Evolutionary conservation across 805 yeast genomes (phyloP).

Genomic region (Cyberlindnera bimundalis): DNA sequence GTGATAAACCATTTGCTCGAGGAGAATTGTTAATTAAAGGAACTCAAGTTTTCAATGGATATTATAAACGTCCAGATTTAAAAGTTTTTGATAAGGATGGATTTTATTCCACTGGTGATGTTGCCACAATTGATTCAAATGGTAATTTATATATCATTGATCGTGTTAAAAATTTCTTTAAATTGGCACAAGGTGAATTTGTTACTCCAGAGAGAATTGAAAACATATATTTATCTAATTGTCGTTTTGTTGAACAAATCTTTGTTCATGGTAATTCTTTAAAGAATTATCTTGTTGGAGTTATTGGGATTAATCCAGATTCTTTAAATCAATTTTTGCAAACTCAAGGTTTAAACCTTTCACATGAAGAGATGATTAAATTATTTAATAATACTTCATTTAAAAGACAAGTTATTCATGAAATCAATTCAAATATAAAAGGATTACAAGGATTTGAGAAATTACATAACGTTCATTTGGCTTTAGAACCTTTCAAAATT

Average conservation of each 20-base stretch:
- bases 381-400: conserved; percentile 4
- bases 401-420: conserved; percentile 7
- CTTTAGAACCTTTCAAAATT: conserved; percentile 55
- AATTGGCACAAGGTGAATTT: conserved; percentile 53
- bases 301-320: conserved; percentile 50
- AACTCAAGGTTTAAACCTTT: conserved; percentile 4
- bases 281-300: conserved; percentile 47
- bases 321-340: conserved; percentile 14
- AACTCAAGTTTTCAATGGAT: conserved; percentile 49
- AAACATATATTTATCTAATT: conserved; percentile 44
- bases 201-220: conserved; percentile 68
- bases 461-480: conserved; percentile 50
- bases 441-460: conserved; percentile 43
- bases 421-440: conserved; percentile 9
- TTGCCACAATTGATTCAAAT: conserved; percentile 41
- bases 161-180: conserved; percentile 55
- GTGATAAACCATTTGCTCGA: conserved; percentile 23
- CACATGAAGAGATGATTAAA: conserved; percentile 2
- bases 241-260: conserved; percentile 41
- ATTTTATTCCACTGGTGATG: conserved; percentile 60
- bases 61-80: conserved; percentile 47
- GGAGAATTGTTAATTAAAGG: conserved; percentile 57
- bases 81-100: conserved; percentile 44
- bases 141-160: conserved; percentile 53
- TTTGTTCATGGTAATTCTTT: conserved; percentile 56